Evolutionary conservation across 2,329 filamentous ascomycete species (phyloP).

Genomic region (Diaporthe velutina): DNA sequence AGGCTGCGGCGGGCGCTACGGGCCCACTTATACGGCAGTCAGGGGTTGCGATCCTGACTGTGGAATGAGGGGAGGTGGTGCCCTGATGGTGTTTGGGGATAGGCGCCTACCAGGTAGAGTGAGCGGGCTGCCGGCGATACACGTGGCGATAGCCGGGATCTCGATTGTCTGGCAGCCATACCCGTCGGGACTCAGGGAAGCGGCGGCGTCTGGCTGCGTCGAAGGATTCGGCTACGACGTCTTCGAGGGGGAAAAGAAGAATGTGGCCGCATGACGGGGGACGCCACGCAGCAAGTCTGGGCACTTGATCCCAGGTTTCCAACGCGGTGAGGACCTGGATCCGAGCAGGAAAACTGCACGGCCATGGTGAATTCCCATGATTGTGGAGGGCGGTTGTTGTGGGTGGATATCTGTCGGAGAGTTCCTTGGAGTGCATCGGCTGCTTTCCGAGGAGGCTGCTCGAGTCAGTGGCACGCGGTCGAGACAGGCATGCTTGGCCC

Average conservation of each 20-base stretch:
- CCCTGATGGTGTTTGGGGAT: not conserved
- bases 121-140: constrained; percentile 16
- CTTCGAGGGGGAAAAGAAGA: not conserved
- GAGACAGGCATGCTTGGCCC: constrained; percentile 17
- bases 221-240: constrained; percentile 8
- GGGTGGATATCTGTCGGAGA: constrained; percentile 12
- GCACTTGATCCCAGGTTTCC: not conserved
- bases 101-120: constrained; percentile 9
- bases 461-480: constrained; percentile 10
- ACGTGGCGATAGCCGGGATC: constrained; percentile 33
- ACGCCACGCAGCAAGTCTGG: not conserved
- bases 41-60: constrained; percentile 19
- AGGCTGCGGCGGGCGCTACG: constrained; percentile 31
- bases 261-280: constrained; percentile 16
- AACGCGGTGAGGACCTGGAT: not conserved
- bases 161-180: constrained; percentile 18
- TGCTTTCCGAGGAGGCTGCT: constrained; percentile 21
- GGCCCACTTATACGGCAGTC: constrained; percentile 30
- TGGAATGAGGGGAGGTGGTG: constrained; percentile 14
- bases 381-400: not conserved
- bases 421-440: constrained; percentile 26
- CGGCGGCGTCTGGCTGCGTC: constrained; percentile 4
- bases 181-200: constrained; percentile 16
- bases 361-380: not conserved
- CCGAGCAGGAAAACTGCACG: not conserved